phyloP scores from a whole-genome alignment of 2,329 filamentous ascomycete genomes.

The Xylariaceae sp. region DNA sequence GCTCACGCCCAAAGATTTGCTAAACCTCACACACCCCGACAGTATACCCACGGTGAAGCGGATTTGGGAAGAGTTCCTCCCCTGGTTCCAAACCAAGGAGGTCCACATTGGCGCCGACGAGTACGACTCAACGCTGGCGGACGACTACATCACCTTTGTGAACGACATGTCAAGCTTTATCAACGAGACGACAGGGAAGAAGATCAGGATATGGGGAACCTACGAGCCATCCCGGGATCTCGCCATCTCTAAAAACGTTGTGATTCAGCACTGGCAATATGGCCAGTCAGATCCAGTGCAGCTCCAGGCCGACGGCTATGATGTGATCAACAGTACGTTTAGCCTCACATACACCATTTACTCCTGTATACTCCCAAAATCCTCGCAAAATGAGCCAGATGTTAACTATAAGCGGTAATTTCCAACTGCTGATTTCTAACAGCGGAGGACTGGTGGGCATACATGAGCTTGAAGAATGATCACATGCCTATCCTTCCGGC shows the following conservation, averaged over 20 bases:
- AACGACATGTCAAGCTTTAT: slow-evolving; percentile 56
- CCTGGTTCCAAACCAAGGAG: slow-evolving; percentile 61
- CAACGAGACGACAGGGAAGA: slow-evolving; percentile 45
- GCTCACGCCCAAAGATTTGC: slow-evolving; percentile 51
- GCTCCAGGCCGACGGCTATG: slow-evolving; percentile 46
- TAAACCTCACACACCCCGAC: slow-evolving; percentile 59
- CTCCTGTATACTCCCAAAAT: too few species aligned
- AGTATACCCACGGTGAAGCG: slow-evolving; percentile 57
- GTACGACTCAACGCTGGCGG: slow-evolving; percentile 51
- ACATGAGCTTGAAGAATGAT: slow-evolving; percentile 61
- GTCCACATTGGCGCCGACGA: slow-evolving; percentile 63
- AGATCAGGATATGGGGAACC: slow-evolving; percentile 60
- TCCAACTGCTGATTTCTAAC: too few species aligned
- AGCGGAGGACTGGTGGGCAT: slow-evolving; percentile 59
- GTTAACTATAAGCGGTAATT: too few species aligned
- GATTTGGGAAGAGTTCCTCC: slow-evolving; percentile 59
- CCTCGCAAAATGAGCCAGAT: too few species aligned
- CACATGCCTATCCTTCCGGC: slow-evolving; percentile 53
- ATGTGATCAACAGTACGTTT: slow-evolving; percentile 53
- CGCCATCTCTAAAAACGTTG: slow-evolving; percentile 47
- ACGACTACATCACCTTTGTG: slow-evolving; percentile 58
- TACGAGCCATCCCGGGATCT: slow-evolving; percentile 48
- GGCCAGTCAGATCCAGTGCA: slow-evolving; percentile 52
- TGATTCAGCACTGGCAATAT: slow-evolving; percentile 56
- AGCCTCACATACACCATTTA: too few species aligned